phyloP scores from a whole-genome alignment of 2,329 filamentous ascomycete species.

The Fusarium acutatum region DNA sequence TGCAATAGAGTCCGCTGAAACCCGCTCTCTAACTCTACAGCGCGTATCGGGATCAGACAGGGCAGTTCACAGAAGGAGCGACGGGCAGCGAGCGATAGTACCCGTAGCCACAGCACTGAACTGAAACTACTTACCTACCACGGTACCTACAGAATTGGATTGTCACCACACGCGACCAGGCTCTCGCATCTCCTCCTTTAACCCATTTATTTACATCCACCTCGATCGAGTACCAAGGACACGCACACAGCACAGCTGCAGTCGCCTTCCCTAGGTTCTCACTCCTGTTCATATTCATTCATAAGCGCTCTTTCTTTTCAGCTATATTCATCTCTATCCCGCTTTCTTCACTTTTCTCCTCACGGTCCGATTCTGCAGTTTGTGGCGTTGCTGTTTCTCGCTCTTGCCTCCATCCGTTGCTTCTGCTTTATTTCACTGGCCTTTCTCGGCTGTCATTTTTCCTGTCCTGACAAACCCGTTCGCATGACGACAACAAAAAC shows the following conservation, averaged over 20 bases:
- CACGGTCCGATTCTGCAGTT: slow-evolving; percentile 7
- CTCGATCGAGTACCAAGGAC: slow-evolving; percentile 7
- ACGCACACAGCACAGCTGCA: neutral
- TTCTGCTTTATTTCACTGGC: slow-evolving; percentile 16
- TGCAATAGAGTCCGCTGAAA: slow-evolving; percentile 9
- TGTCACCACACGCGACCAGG: slow-evolving; percentile 35
- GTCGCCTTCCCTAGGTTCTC: neutral
- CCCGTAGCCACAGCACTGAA: neutral
- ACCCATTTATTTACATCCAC: slow-evolving; percentile 37
- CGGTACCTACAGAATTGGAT: neutral
- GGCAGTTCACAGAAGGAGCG: neutral
- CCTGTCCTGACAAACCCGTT: slow-evolving; percentile 12
- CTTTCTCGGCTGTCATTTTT: slow-evolving; percentile 22
- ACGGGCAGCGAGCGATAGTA: slow-evolving; percentile 16
- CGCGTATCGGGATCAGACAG: neutral
- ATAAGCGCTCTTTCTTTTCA: neutral
- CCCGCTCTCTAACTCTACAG: neutral
- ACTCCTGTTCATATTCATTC: slow-evolving; percentile 1
- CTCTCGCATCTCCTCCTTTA: slow-evolving; percentile 36
- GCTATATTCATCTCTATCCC: neutral
- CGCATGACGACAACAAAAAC: slow-evolving; percentile 30
- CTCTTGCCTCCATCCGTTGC: slow-evolving; percentile 22
- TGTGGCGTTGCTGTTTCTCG: slow-evolving; percentile 28
- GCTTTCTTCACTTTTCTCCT: neutral
- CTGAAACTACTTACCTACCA: neutral